phyloP scores from a whole-genome alignment of 345 rosid species.

The Turritis glabra region DNA sequence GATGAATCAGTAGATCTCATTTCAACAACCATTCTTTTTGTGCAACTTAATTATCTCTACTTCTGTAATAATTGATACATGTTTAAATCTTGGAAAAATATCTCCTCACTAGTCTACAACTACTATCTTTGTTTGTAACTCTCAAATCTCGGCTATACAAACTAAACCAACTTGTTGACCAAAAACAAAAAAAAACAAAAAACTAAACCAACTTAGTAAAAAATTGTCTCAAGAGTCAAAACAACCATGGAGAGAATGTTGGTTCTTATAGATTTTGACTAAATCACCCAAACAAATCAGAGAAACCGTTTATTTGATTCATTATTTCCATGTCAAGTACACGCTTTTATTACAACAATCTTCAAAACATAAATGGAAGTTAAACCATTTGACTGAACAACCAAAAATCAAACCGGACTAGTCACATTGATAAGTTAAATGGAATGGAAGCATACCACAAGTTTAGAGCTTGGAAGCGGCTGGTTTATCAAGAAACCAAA shows the following conservation, averaged over 20 bases:
- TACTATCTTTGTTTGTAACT: background rate
- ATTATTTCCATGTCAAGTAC: background rate
- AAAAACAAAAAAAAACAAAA: too few species aligned
- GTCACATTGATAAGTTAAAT: background rate
- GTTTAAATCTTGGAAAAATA: background rate
- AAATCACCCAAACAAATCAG: background rate
- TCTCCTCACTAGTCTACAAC: background rate
- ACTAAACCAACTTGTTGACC: background rate
- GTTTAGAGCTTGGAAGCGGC: constrained; percentile 70
- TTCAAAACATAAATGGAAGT: constrained; percentile 8
- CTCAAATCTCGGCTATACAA: background rate
- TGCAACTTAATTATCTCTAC: too few species aligned
- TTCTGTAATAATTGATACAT: background rate
- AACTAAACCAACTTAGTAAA: background rate
- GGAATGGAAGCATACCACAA: background rate
- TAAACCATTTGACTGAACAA: constrained; percentile 16
- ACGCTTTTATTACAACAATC: constrained; percentile 28
- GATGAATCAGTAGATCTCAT: background rate
- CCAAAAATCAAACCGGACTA: constrained; percentile 19
- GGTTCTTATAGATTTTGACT: background rate
- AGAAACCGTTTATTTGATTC: background rate
- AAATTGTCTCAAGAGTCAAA: background rate
- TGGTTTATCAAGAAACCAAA: constrained; percentile 83
- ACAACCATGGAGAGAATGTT: constrained; percentile 1
- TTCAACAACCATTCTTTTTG: constrained; percentile 5